Evolutionary conservation across 768 basidiomycete species (phyloP).

Genomic region (Cantharellus anzutake): DNA sequence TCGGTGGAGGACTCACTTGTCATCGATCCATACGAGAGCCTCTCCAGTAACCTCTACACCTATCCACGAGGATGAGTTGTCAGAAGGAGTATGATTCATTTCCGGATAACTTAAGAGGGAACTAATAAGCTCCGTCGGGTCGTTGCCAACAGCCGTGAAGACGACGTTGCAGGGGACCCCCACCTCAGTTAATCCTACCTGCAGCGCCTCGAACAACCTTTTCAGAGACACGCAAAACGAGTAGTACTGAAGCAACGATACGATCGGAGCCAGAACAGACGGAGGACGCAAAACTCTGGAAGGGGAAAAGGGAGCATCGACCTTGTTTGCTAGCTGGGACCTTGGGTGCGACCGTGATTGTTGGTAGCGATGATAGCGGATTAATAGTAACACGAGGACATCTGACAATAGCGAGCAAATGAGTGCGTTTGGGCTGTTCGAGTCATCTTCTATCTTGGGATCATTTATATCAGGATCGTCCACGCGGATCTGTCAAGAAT

Average conservation of each 20-base stretch:
- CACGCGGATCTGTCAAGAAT: too few species aligned
- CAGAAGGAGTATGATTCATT: background rate
- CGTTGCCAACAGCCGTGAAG: slow-evolving; percentile 17
- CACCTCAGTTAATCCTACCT: slow-evolving; percentile 47
- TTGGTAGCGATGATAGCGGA: slow-evolving; percentile 6
- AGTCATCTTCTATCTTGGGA: background rate
- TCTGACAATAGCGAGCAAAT: slow-evolving; percentile 2
- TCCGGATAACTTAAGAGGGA: background rate
- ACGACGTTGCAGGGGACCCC: slow-evolving; percentile 32
- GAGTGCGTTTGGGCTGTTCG: slow-evolving; percentile 1
- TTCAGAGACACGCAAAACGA: slow-evolving; percentile 49
- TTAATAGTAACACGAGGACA: slow-evolving; percentile 3
- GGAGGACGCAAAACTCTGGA: slow-evolving; percentile 9
- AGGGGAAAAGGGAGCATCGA: background rate
- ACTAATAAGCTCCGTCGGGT: slow-evolving; percentile 4
- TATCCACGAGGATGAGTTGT: background rate
- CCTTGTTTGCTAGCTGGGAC: background rate
- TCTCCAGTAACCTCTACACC: slow-evolving; percentile 38
- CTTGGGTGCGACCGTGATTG: background rate
- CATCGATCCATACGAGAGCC: slow-evolving; percentile 47
- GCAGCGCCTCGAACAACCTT: slow-evolving; percentile 39
- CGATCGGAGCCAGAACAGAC: slow-evolving; percentile 48
- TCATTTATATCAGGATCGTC: background rate
- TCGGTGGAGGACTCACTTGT: slow-evolving; percentile 26
- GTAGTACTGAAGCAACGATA: slow-evolving; percentile 64